Evolutionary conservation across 2,329 filamentous ascomycete genomes (phyloP), one percentile per base, ranked within the genome.

Genomic region (Acrodontium crateriforme): DNA sequence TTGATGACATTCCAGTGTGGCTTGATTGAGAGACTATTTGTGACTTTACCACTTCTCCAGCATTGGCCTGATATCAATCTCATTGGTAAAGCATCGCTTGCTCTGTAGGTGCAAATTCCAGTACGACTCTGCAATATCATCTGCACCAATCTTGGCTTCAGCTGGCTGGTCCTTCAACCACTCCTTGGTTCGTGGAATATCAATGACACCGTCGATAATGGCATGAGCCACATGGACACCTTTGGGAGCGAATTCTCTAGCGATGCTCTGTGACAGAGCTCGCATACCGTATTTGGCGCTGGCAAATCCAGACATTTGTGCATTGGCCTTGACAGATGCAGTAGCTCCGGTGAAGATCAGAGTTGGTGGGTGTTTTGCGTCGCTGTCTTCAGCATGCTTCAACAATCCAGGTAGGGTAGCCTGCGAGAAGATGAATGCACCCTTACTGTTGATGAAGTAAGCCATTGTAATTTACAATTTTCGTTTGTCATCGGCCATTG

Each of bases 321-420:
- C 73, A 8, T 72, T 77, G 3, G 78, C 79, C 44, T 75, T 78
- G 11, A 87, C 41, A 0, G 77, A 81, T 0, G 82, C 84, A 0
- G 84, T 92, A 0, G 84, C 83, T 17, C 84, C 84, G 0, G 84
- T 92, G 54, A 91, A 79, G 45, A 93, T 77, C 12, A 93, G 60
- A 0, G 78, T 77, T 0, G 83, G 83, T 4, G 83, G 80, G 46
- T 82, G 56, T 17, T 67, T 60, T 0, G 67, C 53, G 0, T 53
- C 52, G 18, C 53, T 50, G 21, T 48, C 44, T 20, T 57, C 44
- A 1, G 72, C 67, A 0, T 74, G 63, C 13, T 72, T 63, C 2
- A 85, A 64, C 1, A 92, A 67, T 1, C 76, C 62, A 0, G 84
- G 83, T 1, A 92, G 56, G 1, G 70, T 61, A 3, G 65, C 62